Conservation (phyloP, 2,329 filamentous ascomycete genomes). For the Nannizzia gypsea region DNA sequence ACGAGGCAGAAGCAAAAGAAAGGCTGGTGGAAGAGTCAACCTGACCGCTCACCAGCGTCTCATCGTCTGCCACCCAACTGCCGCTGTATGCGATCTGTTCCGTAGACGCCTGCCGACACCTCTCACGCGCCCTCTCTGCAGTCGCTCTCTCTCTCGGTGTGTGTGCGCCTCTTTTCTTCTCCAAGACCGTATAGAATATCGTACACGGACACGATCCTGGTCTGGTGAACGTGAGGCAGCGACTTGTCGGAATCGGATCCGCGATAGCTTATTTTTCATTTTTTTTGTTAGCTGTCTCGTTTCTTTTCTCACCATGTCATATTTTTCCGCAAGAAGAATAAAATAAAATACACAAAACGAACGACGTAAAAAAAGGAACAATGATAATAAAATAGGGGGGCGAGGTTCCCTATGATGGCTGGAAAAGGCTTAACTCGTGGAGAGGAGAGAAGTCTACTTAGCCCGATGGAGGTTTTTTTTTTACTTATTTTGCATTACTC, state of each 20-base stretch:
- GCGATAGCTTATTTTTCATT: neutral
- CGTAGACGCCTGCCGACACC: neutral
- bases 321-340: neutral
- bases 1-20: neutral
- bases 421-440: neutral
- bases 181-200: too few species aligned
- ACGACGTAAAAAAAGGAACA: neutral
- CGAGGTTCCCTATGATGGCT: neutral
- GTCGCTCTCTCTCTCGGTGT: neutral
- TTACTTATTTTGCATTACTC: neutral
- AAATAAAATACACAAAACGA: neutral
- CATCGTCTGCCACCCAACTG: neutral
- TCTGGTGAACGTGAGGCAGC: neutral
- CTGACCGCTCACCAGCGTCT: neutral
- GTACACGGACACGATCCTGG: neutral
- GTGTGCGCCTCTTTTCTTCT: neutral
- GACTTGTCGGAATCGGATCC: slow-evolving; percentile 3
- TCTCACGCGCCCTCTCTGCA: too few species aligned
- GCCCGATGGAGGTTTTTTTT: slow-evolving; percentile 1
- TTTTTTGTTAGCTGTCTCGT: neutral
- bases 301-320: slow-evolving; percentile 1
- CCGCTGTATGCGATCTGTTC: neutral
- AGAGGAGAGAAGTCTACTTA: neutral
- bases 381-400: neutral
- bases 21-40: neutral